Conservation (phyloP, 495 filamentous ascomycete genomes). For the Tricharina praecox region DNA sequence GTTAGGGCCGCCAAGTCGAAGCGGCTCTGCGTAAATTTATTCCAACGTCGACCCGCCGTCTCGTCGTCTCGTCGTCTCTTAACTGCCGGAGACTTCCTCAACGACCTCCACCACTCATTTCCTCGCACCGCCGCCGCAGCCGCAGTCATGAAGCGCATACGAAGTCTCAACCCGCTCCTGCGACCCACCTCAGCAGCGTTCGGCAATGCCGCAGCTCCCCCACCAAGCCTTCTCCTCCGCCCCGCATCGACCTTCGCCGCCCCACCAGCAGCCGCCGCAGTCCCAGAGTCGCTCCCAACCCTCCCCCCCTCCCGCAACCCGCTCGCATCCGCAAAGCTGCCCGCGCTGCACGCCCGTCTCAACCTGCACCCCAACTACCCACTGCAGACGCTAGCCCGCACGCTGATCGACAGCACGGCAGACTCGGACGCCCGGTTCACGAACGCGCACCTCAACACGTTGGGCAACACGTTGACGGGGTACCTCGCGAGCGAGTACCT, state of each 20-base stretch:
- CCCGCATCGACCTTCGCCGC: no score
- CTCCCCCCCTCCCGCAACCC: conserved; percentile 52
- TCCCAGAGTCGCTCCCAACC: conserved; percentile 27
- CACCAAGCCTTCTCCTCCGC: neutral
- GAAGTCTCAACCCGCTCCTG: neutral
- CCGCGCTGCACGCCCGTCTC: conserved; percentile 83
- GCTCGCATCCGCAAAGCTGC: conserved; percentile 69
- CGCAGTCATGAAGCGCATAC: conserved; percentile 1
- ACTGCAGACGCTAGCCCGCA: conserved; percentile 65
- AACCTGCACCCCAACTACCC: conserved; percentile 66
- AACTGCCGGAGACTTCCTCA: no score
- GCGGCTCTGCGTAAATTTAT: no score
- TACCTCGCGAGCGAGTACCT: conserved; percentile 80
- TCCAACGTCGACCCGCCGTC: no score
- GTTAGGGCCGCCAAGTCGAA: no score
- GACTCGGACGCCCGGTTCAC: conserved; percentile 60
- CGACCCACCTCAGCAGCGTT: no score
- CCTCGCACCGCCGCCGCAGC: neutral
- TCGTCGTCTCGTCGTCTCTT: no score
- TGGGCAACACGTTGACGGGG: conserved; percentile 66
- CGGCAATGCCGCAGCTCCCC: no score
- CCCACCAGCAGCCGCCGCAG: no score
- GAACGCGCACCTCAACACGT: conserved; percentile 60
- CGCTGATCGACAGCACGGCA: conserved; percentile 69
- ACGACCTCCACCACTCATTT: neutral